phyloP scores from a whole-genome alignment of 2,329 filamentous ascomycete species.

The Fusarium austroafricanum region DNA sequence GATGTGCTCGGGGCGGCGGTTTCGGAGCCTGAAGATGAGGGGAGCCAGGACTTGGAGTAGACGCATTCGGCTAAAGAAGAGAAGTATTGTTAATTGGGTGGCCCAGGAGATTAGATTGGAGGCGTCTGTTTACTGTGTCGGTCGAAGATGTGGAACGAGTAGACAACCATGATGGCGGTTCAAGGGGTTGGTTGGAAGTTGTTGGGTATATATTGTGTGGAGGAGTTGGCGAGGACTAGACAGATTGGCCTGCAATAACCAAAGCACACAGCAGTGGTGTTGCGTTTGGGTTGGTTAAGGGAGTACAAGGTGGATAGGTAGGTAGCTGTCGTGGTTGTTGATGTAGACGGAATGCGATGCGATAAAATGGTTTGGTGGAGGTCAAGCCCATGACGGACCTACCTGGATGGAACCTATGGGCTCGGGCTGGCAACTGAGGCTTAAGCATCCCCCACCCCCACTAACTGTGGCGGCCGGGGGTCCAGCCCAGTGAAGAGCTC shows the following conservation, averaged over 20 bases:
- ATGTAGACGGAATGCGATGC: conserved; percentile 10
- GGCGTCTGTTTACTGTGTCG: conserved; percentile 82
- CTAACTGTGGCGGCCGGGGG: conserved; percentile 6
- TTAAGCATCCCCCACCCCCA: neutral
- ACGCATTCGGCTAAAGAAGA: conserved; percentile 87
- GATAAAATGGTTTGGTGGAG: conserved; percentile 5
- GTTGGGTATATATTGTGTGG: neutral
- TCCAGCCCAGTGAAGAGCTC: conserved; percentile 13
- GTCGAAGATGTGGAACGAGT: conserved; percentile 99
- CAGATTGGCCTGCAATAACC: neutral
- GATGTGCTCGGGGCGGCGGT: conserved; percentile 47
- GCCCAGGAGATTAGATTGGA: neutral
- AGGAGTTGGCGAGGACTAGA: neutral
- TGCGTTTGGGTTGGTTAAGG: neutral
- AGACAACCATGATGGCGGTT: conserved; percentile 80
- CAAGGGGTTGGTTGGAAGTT: conserved; percentile 13
- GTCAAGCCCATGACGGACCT: neutral
- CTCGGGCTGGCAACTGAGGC: conserved; percentile 18
- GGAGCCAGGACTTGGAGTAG: conserved; percentile 89
- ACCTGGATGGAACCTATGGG: neutral
- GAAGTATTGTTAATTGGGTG: conserved; percentile 23
- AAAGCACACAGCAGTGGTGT: neutral
- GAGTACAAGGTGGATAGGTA: neutral
- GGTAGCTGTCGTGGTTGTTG: neutral
- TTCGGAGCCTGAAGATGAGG: conserved; percentile 53